Conservation (phyloP, 176 grass and related monocot species). For the Avena insularis region DNA sequence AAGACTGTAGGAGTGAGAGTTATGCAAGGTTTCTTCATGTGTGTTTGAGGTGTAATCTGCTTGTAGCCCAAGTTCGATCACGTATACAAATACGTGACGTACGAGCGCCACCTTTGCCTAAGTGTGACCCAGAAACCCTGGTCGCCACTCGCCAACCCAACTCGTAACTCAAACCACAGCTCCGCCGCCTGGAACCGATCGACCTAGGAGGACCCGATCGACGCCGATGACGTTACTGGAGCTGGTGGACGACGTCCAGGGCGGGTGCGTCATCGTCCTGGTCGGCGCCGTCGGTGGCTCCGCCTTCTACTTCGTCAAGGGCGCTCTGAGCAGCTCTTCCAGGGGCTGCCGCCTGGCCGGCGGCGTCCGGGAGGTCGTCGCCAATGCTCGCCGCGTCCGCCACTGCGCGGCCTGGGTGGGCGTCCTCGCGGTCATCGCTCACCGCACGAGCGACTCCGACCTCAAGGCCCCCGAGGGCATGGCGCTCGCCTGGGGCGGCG, state of each 20-base stretch:
- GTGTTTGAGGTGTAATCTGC: no score
- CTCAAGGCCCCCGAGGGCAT: not conserved
- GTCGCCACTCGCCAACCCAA: not conserved
- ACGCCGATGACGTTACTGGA: not conserved
- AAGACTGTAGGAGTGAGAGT: no score
- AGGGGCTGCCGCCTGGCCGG: not conserved
- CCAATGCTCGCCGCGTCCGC: not conserved
- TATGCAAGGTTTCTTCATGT: no score
- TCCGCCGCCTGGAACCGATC: not conserved
- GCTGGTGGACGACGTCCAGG: not conserved
- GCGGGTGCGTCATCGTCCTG: not conserved
- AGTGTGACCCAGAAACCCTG: no score
- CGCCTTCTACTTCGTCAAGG: not conserved
- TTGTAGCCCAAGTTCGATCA: no score
- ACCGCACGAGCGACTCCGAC: not conserved
- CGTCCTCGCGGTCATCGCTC: accelerated
- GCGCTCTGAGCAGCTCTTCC: not conserved
- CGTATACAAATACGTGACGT: no score
- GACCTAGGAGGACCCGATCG: not conserved
- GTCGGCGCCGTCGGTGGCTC: not conserved
- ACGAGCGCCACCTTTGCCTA: no score
- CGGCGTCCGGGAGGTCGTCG: not conserved
- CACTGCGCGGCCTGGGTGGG: not conserved
- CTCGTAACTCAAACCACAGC: not conserved
- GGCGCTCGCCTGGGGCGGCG: not conserved